Evolutionary conservation across 2,329 filamentous ascomycete genomes (phyloP).

Genomic region (Dryadomyces quercus-mongolicae): DNA sequence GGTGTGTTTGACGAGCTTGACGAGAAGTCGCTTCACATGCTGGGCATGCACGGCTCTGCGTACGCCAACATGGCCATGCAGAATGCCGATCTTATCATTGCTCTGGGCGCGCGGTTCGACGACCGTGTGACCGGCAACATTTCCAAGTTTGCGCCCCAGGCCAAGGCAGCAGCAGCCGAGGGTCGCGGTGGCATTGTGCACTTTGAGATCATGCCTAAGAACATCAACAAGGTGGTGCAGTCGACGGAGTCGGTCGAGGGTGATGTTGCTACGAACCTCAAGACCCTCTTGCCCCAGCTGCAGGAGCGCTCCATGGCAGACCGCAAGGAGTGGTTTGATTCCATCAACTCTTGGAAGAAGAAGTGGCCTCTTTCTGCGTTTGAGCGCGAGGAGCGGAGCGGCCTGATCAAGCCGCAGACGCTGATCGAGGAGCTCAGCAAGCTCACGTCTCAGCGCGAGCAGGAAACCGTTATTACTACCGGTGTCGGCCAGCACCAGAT

Average conservation of each 20-base stretch:
- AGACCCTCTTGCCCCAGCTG: conserved; percentile 60
- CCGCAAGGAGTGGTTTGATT: conserved; percentile 74
- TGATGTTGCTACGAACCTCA: conserved; percentile 72
- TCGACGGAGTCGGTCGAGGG: conserved; percentile 92
- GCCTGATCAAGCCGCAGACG: conserved; percentile 87
- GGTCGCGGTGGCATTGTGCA: conserved; percentile 89
- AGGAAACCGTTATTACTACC: conserved; percentile 78
- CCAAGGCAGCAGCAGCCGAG: conserved; percentile 73
- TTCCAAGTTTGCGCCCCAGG: conserved; percentile 77
- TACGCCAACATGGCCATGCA: conserved; percentile 99
- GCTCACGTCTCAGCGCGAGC: conserved; percentile 66
- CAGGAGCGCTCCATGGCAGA: conserved; percentile 48
- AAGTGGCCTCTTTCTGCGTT: conserved; percentile 79
- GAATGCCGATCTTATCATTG: conserved; percentile 90
- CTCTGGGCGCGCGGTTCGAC: conserved; percentile 86
- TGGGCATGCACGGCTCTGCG: conserved; percentile 94
- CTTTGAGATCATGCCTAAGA: conserved; percentile 98
- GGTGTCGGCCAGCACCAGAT: conserved; percentile 98
- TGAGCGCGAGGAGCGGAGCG: conserved; percentile 62
- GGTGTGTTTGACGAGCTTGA: conserved; percentile 89
- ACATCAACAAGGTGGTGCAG: conserved; percentile 99
- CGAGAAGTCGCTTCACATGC: conserved; percentile 91
- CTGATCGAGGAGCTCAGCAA: conserved; percentile 85
- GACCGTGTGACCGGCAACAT: conserved; percentile 83
- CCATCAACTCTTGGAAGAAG: conserved; percentile 84